phyloP scores from a whole-genome alignment of 192 early-diverging fungal genomes.

The Coemansia asiatica region DNA sequence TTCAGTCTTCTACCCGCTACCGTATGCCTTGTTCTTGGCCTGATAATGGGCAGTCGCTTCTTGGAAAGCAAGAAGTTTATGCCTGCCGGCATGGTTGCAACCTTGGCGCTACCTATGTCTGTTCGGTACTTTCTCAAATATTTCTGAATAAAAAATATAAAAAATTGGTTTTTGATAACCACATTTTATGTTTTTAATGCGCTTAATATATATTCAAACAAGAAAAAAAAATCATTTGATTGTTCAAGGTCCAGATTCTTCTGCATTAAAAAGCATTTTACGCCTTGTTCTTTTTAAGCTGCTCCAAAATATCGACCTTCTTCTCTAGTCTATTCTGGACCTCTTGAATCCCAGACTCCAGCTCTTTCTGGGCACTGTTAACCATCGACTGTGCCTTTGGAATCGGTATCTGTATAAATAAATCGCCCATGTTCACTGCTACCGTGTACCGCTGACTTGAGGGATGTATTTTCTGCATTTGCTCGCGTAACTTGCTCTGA shows the following conservation, averaged over 20 bases:
- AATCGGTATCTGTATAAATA: constrained; percentile 44
- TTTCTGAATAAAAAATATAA: neutral
- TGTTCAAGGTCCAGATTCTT: too few relatives aligned
- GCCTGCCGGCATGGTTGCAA: constrained; percentile 46
- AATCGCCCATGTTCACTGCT: constrained; percentile 54
- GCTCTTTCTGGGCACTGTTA: constrained; percentile 39
- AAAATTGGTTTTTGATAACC: neutral
- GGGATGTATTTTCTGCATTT: constrained; percentile 19
- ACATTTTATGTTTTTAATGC: neutral
- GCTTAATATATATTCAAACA: neutral
- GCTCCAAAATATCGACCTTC: constrained; percentile 30
- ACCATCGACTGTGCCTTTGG: constrained; percentile 39
- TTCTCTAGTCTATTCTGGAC: constrained; percentile 37
- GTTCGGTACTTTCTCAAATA: constrained; percentile 26
- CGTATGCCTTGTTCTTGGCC: constrained; percentile 29
- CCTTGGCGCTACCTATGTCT: constrained; percentile 33
- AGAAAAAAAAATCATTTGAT: too few relatives aligned
- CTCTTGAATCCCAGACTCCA: constrained; percentile 41
- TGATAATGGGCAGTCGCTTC: constrained; percentile 46
- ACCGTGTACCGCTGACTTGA: constrained; percentile 24
- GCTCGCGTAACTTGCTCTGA: constrained; percentile 23
- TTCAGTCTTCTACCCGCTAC: constrained; percentile 28
- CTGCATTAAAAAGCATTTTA: neutral
- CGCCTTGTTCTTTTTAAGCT: constrained; percentile 21
- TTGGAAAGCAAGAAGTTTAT: constrained; percentile 46